A percentile compares a stretch with the other conserved stretches of the same genome.
These are phyloP conservation scores for Dendrobium chrysotoxum DNA, from an alignment of 106 monocot species.

Conservation along the genomic window DNA sequence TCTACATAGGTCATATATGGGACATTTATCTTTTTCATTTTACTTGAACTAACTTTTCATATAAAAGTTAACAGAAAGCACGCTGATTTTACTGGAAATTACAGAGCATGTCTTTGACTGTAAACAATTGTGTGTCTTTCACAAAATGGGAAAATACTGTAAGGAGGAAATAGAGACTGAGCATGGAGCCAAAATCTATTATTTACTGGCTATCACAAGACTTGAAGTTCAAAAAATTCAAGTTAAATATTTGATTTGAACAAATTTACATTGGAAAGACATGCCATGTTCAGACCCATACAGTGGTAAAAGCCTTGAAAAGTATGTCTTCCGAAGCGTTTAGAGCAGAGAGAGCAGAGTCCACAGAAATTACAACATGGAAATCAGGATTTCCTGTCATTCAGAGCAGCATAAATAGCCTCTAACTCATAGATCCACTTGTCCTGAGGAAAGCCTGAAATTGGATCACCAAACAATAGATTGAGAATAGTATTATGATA, in stretches of 20 bases:
- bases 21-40: no score
- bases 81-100: no score
- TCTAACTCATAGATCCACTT: neutral
- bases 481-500: neutral
- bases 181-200: neutral
- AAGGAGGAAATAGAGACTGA: neutral
- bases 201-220: neutral
- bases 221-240: neutral
- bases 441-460: slow-evolving; percentile 13
- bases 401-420: neutral
- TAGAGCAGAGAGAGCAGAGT: neutral
- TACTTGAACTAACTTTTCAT: no score
- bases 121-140: neutral
- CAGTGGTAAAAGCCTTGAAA: neutral
- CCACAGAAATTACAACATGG: no score
- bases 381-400: no score
- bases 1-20: no score
- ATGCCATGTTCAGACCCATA: neutral
- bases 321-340: neutral
- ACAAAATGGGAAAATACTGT: neutral
- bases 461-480: neutral
- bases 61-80: no score
- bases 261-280: neutral
- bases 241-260: neutral
- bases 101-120: neutral